Evolutionary conservation across 2,329 filamentous ascomycete genomes (phyloP).

Genomic region (Nigrospora osmanthi): DNA sequence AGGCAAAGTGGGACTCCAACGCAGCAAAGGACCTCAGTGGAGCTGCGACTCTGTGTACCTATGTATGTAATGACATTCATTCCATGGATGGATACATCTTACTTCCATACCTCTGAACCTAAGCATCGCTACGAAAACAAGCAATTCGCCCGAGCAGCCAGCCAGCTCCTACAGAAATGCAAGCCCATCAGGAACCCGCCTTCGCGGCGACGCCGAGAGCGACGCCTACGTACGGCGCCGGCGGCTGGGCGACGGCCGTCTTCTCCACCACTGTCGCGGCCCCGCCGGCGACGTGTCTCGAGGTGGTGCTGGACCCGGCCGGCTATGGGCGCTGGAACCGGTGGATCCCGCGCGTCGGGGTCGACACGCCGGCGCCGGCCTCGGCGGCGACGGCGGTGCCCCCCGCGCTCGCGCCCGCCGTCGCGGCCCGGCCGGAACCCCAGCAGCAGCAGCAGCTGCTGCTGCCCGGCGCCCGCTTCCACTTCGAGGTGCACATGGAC

Average conservation of each 20-base stretch:
- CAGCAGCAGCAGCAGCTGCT: constrained; percentile 13
- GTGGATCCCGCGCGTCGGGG: constrained; percentile 19
- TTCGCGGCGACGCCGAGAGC: constrained; percentile 12
- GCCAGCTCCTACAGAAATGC: constrained; percentile 4
- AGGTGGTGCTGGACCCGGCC: constrained; percentile 19
- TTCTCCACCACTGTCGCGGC: constrained; percentile 25
- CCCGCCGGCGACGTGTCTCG: constrained; percentile 20
- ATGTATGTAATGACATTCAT: too few relatives aligned
- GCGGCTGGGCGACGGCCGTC: constrained; percentile 19
- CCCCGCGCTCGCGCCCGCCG: constrained; percentile 9
- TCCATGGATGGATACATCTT: too few relatives aligned
- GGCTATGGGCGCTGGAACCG: constrained; percentile 27
- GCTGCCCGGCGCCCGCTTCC: constrained; percentile 21
- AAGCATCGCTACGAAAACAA: too few relatives aligned
- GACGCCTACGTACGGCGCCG: constrained; percentile 21
- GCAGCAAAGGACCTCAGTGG: too few relatives aligned
- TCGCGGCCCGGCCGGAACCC: constrained; percentile 5
- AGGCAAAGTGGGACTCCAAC: too few relatives aligned
- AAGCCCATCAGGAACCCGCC: constrained; percentile 7
- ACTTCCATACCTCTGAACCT: too few relatives aligned
- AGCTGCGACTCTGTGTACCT: too few relatives aligned
- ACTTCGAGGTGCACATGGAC: constrained; percentile 25
- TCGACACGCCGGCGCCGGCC: constrained; percentile 10
- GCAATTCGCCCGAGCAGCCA: too few relatives aligned
- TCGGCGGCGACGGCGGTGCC: constrained; percentile 3